A percentile compares a stretch with the other conserved stretches of the same genome.
Evolutionary conservation across 768 basidiomycete genomes (phyloP).

Genomic region (Heimioporus sp.): DNA sequence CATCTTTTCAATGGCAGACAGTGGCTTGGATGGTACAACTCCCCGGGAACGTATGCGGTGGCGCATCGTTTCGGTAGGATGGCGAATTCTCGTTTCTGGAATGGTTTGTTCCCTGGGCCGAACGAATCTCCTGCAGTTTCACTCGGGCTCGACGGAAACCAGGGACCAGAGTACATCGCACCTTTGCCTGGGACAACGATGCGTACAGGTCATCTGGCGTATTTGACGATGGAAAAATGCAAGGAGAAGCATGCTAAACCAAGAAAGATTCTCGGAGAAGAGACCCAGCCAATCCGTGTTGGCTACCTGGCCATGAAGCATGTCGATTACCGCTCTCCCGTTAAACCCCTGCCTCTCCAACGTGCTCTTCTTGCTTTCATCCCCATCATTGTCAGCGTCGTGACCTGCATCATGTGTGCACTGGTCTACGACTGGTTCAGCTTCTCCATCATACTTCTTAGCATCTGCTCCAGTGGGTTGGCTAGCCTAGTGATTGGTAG

Average conservation of each 20-base stretch:
- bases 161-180: slow-evolving; percentile 27
- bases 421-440: slow-evolving; percentile 29
- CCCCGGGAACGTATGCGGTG: slow-evolving; percentile 27
- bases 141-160: slow-evolving; percentile 27
- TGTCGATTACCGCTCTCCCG: too few relatives aligned
- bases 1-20: slow-evolving; percentile 4
- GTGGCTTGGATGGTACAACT: slow-evolving; percentile 36
- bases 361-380: slow-evolving; percentile 13
- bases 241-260: too few relatives aligned
- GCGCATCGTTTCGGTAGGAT: slow-evolving; percentile 31
- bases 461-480: slow-evolving; percentile 30
- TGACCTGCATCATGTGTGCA: slow-evolving; percentile 22
- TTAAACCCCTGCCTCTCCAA: too few relatives aligned
- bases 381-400: slow-evolving; percentile 26
- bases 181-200: slow-evolving; percentile 27
- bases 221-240: background rate
- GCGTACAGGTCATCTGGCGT: slow-evolving; percentile 23
- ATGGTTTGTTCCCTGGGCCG: slow-evolving; percentile 29
- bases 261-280: too few relatives aligned
- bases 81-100: slow-evolving; percentile 31
- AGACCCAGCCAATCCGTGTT: too few relatives aligned
- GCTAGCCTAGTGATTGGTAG: slow-evolving; percentile 26
- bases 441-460: slow-evolving; percentile 28
- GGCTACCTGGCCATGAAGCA: too few relatives aligned
- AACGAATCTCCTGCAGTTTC: slow-evolving; percentile 19